phyloP scores from a whole-genome alignment of 352 stramenopile species.

The Globisporangium lucens region DNA sequence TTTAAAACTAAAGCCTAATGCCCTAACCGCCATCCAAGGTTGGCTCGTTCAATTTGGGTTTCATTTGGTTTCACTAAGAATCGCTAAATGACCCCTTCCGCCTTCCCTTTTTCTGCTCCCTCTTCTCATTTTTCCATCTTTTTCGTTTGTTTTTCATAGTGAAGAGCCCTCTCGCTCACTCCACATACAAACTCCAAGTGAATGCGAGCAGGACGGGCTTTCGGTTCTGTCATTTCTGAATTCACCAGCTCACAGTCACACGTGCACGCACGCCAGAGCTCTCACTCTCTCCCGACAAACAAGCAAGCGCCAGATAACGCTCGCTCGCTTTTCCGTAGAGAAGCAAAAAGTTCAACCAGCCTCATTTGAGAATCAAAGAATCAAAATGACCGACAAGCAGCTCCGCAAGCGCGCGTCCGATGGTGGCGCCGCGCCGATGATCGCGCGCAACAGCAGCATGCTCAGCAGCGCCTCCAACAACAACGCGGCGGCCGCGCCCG shows the following conservation, averaged over 20 bases:
- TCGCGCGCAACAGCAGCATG: slow-evolving; percentile 15
- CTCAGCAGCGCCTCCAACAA: neutral
- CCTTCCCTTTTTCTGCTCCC: neutral
- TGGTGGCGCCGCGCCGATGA: slow-evolving; percentile 16
- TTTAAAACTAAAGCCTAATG: neutral
- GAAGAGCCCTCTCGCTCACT: neutral
- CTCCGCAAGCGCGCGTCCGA: slow-evolving; percentile 6
- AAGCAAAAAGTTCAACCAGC: neutral
- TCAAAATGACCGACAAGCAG: slow-evolving; percentile 11
- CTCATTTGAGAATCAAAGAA: neutral
- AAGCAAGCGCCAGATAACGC: neutral
- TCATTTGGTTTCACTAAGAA: slow-evolving; percentile 2
- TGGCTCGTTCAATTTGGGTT: neutral
- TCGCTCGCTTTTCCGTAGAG: neutral
- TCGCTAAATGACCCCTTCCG: neutral
- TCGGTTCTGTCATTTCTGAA: slow-evolving; percentile 7
- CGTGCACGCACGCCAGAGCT: neutral
- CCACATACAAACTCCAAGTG: slow-evolving; percentile 10
- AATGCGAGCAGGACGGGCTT: neutral
- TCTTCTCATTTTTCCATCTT: neutral
- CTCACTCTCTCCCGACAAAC: neutral
- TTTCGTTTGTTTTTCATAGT: neutral
- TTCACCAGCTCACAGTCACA: neutral
- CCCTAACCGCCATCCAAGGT: slow-evolving; percentile 2
- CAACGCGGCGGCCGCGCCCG: slow-evolving; percentile 35